A percentile compares a stretch with the other conserved stretches of the same genome.
phyloP scores from a whole-genome alignment of 2,329 filamentous ascomycete species.

The Tolypocladium tropicale region DNA sequence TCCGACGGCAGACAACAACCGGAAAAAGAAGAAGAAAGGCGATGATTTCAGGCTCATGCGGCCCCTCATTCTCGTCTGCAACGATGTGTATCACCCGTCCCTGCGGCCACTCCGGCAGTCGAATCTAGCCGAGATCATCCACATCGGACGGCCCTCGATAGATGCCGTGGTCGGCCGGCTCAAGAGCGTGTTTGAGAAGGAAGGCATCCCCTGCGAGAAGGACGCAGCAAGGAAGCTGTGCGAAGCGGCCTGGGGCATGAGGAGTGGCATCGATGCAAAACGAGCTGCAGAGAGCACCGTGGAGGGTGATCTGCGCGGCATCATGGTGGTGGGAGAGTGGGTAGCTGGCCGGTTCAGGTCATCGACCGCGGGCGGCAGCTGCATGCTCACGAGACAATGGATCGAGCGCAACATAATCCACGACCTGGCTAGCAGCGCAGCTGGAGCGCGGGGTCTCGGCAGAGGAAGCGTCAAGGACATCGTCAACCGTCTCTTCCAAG shows the following conservation, averaged over 20 bases:
- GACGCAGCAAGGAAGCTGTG: slow-evolving; percentile 81
- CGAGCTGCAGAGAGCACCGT: slow-evolving; percentile 58
- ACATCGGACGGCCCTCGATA: slow-evolving; percentile 78
- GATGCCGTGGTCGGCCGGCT: slow-evolving; percentile 77
- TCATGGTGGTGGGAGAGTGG: slow-evolving; percentile 85
- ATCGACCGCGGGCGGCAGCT: slow-evolving; percentile 25
- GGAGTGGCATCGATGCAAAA: slow-evolving; percentile 57
- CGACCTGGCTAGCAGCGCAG: slow-evolving; percentile 60
- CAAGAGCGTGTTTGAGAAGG: slow-evolving; percentile 76
- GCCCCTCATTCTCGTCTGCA: slow-evolving; percentile 89
- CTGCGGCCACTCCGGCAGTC: slow-evolving; percentile 80
- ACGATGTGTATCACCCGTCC: slow-evolving; percentile 90
- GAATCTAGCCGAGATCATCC: slow-evolving; percentile 76
- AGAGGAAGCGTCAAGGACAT: slow-evolving; percentile 65
- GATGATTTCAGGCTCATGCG: slow-evolving; percentile 82
- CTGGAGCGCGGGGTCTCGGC: slow-evolving; percentile 60
- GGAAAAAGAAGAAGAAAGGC: slow-evolving; percentile 59
- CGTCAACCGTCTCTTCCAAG: slow-evolving; percentile 66
- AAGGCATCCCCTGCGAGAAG: slow-evolving; percentile 78
- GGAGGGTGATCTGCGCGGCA: slow-evolving; percentile 65
- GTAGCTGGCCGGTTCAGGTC: slow-evolving; percentile 61
- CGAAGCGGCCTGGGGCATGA: slow-evolving; percentile 74
- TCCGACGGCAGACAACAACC: slow-evolving; percentile 7
- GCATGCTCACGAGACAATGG: slow-evolving; percentile 61
- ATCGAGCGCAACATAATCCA: slow-evolving; percentile 61